A percentile compares a stretch with the other conserved stretches of the same genome.
These are phyloP conservation scores for Penicillium sp. DNA, from an alignment of 2,329 filamentous ascomycete species.

Conservation along the genomic window DNA sequence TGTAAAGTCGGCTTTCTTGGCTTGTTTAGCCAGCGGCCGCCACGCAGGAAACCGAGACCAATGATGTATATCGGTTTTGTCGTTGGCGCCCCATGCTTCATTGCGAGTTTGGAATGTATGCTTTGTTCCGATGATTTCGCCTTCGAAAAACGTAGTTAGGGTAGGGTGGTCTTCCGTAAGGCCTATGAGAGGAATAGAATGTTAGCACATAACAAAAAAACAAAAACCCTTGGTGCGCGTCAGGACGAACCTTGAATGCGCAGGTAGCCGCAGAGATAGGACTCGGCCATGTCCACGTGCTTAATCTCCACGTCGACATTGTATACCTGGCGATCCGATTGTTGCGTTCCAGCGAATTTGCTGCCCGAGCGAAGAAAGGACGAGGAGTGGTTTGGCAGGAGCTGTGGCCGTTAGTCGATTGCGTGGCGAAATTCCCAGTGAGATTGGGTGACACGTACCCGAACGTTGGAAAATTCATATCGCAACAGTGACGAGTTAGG, in stretches of 20 bases:
- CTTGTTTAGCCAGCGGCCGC: constrained; percentile 65
- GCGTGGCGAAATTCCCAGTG: constrained; percentile 3
- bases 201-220: constrained; percentile 4
- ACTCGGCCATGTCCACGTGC: constrained; percentile 89
- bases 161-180: constrained; percentile 93
- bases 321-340: constrained; percentile 87
- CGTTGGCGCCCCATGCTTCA: constrained; percentile 82
- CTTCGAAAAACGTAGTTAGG: constrained; percentile 97
- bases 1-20: constrained; percentile 54
- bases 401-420: constrained; percentile 44
- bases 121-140: constrained; percentile 92
- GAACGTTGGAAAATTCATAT: constrained; percentile 52
- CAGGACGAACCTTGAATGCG: constrained; percentile 73
- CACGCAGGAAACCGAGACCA: constrained; percentile 90
- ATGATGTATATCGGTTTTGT: constrained; percentile 86
- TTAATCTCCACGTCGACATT: constrained; percentile 97
- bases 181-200: constrained; percentile 49
- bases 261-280: constrained; percentile 89
- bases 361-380: constrained; percentile 83
- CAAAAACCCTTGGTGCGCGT: not conserved
- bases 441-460: constrained; percentile 43
- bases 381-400: constrained; percentile 72
- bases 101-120: constrained; percentile 91
- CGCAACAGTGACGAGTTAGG: constrained; percentile 46
- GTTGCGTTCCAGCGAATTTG: constrained; percentile 82